Base-by-base conservation (phyloP, 1,284 basidiomycete genomes). In the Ustilago hordei region DNA sequence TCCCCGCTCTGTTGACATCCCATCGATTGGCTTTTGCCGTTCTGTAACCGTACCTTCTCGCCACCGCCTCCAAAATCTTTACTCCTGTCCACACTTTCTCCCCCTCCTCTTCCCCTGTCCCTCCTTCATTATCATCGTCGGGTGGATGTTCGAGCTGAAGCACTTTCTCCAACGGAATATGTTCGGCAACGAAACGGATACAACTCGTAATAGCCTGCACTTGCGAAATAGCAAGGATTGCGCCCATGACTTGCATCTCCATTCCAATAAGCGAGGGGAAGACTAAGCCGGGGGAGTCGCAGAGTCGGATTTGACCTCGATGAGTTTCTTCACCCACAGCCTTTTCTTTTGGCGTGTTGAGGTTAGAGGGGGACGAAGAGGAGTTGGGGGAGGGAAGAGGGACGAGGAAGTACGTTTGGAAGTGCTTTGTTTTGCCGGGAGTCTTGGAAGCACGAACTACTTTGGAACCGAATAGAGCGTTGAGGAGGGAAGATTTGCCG, bases 381-480 rank as follows among this genome's bases (percentile, higher is more conserved):
- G 67, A 50, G 15, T 47, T 35, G 32, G 89, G 55, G 92, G 91
- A 68, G 95, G 89, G 70, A 93, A 91, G 1, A 89, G 87, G 48
- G 91, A 93, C 92, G 92, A 95, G 85, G 92, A 95, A 55, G 94
- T 89, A 75, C 0, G 95, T 95, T 86, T 96, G 94, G 85, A 94
- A 95, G 84, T 95, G 94, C 86, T 95, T 96, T 2, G 94, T 96
- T 89, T 97, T 97, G 66, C 95, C 95, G 1, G 95, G 95, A 0
- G 93, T 96, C 73, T 91, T 91, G 4, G 93, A 95, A 4, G 95
- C 94, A 73, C 91, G 90, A 1, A 96, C 95, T 83, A 91, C 92
- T 58, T 89, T 90, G n/a, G 88, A 88, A 13, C 93, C 94, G 75
- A 98, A 93, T 4, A 98, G 87, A 0, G 95, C 95, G 83, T 98